phyloP scores from a whole-genome alignment of 2,329 filamentous ascomycete species.

The Ilyonectria sp. region DNA sequence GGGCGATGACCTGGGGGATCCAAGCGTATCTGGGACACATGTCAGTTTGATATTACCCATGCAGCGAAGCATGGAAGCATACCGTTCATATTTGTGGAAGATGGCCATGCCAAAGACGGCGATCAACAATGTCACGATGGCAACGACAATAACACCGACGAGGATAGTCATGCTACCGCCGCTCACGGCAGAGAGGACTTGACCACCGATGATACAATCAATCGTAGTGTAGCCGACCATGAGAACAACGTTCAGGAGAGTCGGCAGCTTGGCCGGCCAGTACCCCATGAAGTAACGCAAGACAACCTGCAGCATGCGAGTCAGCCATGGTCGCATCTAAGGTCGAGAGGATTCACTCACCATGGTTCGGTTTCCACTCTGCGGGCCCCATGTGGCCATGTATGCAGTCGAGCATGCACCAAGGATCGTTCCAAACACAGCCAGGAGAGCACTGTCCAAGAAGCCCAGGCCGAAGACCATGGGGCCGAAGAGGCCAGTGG shows the following conservation, averaged over 20 bases:
- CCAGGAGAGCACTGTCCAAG: conserved; percentile 78
- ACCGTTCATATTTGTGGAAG: conserved; percentile 81
- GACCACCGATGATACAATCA: conserved; percentile 85
- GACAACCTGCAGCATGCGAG: conserved; percentile 62
- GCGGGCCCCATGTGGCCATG: conserved; percentile 83
- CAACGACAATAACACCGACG: conserved; percentile 83
- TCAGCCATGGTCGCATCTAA: conserved; percentile 12
- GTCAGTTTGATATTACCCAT: conserved; percentile 6
- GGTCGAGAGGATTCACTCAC: conserved; percentile 48
- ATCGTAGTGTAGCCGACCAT: conserved; percentile 83
- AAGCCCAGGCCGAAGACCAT: conserved; percentile 80
- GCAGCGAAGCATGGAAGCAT: neutral
- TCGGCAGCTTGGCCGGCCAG: conserved; percentile 57
- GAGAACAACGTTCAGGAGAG: conserved; percentile 66
- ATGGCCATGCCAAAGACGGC: conserved; percentile 69
- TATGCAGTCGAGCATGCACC: conserved; percentile 81
- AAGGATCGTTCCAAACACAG: conserved; percentile 83
- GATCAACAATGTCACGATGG: conserved; percentile 80
- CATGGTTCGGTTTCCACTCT: conserved; percentile 84
- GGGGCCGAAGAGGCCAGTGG: conserved; percentile 80
- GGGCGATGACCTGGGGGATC: conserved; percentile 80
- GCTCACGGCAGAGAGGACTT: conserved; percentile 83
- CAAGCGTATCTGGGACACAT: conserved; percentile 48
- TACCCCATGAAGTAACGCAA: conserved; percentile 84
- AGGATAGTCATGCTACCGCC: conserved; percentile 74